Evolutionary conservation across 805 yeast species (phyloP).

Genomic region (Starmerella khaoyaiensis): DNA sequence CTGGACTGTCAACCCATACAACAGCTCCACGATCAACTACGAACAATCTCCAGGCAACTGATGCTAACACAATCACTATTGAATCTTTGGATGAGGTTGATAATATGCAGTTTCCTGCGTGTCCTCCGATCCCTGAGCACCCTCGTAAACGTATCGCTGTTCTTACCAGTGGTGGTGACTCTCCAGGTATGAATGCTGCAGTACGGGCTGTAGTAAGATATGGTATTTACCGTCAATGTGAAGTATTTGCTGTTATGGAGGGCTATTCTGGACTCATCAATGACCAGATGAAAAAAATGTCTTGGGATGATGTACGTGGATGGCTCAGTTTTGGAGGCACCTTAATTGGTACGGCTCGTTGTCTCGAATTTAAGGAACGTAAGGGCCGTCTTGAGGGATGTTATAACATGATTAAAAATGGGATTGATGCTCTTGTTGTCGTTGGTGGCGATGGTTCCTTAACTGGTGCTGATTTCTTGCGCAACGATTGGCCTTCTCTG

Average conservation of each 20-base stretch:
- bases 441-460: constrained; percentile 99
- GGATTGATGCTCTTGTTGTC: constrained; percentile 88
- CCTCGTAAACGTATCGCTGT: constrained; percentile 59
- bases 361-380: constrained; percentile 71
- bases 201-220: constrained; percentile 93
- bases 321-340: constrained; percentile 92
- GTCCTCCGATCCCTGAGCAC: constrained; percentile 11
- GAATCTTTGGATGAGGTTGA: constrained; percentile 8
- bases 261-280: constrained; percentile 88
- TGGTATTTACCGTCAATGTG: constrained; percentile 77
- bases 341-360: constrained; percentile 89
- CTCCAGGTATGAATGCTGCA: constrained; percentile 96
- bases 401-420: constrained; percentile 66
- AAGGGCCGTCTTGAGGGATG: constrained; percentile 76
- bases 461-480: constrained; percentile 92
- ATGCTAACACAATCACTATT: constrained; percentile 3
- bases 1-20: constrained; percentile 14
- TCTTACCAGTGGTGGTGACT: constrained; percentile 98
- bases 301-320: constrained; percentile 92
- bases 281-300: constrained; percentile 57
- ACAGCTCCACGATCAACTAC: constrained; percentile 4
- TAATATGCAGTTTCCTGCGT: constrained; percentile 15
- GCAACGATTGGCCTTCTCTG: constrained; percentile 88
- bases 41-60: not conserved
- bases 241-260: constrained; percentile 80